phyloP scores from a whole-genome alignment of 2,329 filamentous ascomycete species.

The Cladophialophora yegresii region DNA sequence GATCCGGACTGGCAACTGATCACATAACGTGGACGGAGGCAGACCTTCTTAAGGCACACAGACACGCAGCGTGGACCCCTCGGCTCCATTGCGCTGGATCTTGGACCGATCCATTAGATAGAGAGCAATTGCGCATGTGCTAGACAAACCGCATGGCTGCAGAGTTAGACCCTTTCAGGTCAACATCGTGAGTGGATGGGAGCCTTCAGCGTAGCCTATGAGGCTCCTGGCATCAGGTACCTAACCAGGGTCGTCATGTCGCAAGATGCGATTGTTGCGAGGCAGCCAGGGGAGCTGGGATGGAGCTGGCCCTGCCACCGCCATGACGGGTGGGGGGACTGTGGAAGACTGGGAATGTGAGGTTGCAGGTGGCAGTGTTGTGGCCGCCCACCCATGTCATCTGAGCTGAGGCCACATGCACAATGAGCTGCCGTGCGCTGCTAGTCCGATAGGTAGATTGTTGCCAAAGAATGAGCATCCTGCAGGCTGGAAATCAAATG shows the following conservation, averaged over 20 bases:
- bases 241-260: background rate
- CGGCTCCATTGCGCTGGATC: background rate
- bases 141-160: background rate
- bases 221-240: background rate
- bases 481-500: slow-evolving; percentile 1
- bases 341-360: background rate
- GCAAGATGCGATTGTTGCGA: background rate
- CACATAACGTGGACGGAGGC: background rate
- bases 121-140: slow-evolving; percentile 3
- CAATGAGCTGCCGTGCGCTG: background rate
- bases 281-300: background rate
- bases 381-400: background rate
- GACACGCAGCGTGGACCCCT: background rate
- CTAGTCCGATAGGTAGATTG: background rate
- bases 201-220: background rate
- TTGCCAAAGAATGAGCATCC: background rate
- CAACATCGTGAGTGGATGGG: background rate
- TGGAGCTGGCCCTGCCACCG: background rate
- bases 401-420: background rate
- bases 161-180: slow-evolving; percentile 1
- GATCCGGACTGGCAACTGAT: background rate
- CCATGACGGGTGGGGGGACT: background rate
- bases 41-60: background rate
- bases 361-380: background rate
- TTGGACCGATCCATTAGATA: slow-evolving; percentile 1